Evolutionary conservation across 202 grass and related monocot genomes (phyloP).

Genomic region (Setaria viridis): DNA sequence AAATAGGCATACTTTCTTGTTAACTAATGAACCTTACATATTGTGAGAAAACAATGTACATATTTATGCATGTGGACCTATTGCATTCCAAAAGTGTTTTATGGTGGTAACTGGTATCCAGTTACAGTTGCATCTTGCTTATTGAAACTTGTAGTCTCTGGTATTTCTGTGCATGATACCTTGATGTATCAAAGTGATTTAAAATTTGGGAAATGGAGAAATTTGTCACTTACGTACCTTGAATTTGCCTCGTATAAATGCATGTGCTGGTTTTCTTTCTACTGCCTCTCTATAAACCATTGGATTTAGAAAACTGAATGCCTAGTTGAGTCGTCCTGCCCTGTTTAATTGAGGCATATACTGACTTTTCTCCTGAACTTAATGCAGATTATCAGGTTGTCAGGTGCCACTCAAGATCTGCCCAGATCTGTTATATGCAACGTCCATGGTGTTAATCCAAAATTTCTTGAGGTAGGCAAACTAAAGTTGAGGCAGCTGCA

Average conservation of each 20-base stretch:
- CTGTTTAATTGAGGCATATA: constrained; percentile 30
- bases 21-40: neutral
- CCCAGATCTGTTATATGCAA: constrained; percentile 90
- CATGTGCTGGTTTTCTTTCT: constrained; percentile 5
- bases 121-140: neutral
- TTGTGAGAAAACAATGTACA: neutral
- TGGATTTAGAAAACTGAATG: constrained; percentile 9
- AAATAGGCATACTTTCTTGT: constrained; percentile 16
- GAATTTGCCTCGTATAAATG: constrained; percentile 15
- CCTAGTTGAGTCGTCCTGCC: neutral
- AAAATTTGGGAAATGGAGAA: neutral
- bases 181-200: neutral
- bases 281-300: neutral
- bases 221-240: constrained; percentile 5
- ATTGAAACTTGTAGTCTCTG: neutral
- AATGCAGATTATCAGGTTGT: constrained; percentile 84
- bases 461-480: constrained; percentile 90
- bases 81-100: neutral
- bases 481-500: constrained; percentile 73
- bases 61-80: neutral
- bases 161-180: neutral
- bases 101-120: neutral
- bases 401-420: constrained; percentile 88
- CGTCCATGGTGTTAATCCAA: constrained; percentile 96
- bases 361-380: constrained; percentile 21